These are phyloP conservation scores for Trichoderma atrobrunneum DNA, from an alignment of 2,329 filamentous ascomycete species.

Conservation along the genomic window DNA sequence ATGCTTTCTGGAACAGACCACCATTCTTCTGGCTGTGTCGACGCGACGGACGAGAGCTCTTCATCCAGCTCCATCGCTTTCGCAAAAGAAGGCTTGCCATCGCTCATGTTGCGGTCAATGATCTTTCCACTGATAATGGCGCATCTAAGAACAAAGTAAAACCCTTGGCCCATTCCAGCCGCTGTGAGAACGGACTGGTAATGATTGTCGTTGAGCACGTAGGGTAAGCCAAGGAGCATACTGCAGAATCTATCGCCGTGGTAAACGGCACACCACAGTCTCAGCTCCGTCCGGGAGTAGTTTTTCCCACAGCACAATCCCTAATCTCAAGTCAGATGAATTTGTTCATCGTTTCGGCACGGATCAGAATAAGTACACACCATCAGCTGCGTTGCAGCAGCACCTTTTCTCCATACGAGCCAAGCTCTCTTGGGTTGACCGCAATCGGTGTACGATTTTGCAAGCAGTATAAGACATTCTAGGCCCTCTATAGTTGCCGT, in stretches of 20 bases:
- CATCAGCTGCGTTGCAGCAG: slow-evolving; percentile 43
- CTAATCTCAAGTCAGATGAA: slow-evolving; percentile 1
- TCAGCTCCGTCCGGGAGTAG: slow-evolving; percentile 25
- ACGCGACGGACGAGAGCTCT: slow-evolving; percentile 38
- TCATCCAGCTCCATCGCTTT: slow-evolving; percentile 40
- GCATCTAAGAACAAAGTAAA: slow-evolving; percentile 24
- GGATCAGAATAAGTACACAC: slow-evolving; percentile 28
- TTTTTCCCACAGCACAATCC: slow-evolving; percentile 6
- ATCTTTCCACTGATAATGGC: slow-evolving; percentile 40
- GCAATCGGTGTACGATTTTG: slow-evolving; percentile 43
- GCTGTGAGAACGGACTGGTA: slow-evolving; percentile 5
- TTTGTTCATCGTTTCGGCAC: too few species aligned
- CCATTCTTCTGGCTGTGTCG: slow-evolving; percentile 37
- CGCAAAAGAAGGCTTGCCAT: slow-evolving; percentile 35
- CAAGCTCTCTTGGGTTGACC: slow-evolving; percentile 43
- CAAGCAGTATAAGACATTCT: slow-evolving; percentile 41
- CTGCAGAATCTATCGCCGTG: slow-evolving; percentile 43
- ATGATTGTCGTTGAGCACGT: slow-evolving; percentile 22
- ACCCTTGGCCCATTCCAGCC: not conserved
- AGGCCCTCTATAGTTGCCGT: slow-evolving; percentile 41
- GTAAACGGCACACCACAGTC: slow-evolving; percentile 26
- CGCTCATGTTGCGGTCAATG: slow-evolving; percentile 39
- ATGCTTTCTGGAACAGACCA: slow-evolving; percentile 32
- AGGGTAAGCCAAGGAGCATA: slow-evolving; percentile 41
- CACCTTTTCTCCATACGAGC: slow-evolving; percentile 39